Evolutionary conservation across 805 yeast species (phyloP).

Genomic region (Ogataea trehalophila): DNA sequence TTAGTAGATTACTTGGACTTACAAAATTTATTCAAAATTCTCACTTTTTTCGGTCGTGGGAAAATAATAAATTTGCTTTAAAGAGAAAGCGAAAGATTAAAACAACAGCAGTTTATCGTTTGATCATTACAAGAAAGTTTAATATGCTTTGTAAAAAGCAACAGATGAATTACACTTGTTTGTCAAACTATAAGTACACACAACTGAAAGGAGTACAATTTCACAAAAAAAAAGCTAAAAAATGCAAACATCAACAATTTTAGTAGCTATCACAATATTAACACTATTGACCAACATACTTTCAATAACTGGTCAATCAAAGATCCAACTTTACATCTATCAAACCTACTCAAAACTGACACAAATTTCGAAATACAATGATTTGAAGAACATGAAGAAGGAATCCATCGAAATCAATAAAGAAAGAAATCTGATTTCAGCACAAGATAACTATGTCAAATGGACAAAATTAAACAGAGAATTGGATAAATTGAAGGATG

Average conservation of each 20-base stretch:
- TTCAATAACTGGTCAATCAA: slow-evolving; percentile 32
- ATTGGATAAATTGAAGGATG: slow-evolving; percentile 50
- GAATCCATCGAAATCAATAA: slow-evolving; percentile 45
- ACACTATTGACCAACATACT: slow-evolving; percentile 35
- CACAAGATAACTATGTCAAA: slow-evolving; percentile 91
- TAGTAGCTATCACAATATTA: slow-evolving; percentile 31
- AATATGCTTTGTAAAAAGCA: no score
- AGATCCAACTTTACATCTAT: slow-evolving; percentile 12
- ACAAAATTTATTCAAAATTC: no score
- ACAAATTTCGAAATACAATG: slow-evolving; percentile 18
- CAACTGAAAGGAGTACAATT: no score
- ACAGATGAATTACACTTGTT: no score
- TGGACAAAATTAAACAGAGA: slow-evolving; percentile 91
- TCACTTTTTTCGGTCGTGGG: no score
- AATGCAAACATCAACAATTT: slow-evolving; percentile 26
- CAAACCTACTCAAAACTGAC: slow-evolving; percentile 18
- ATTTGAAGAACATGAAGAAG: slow-evolving; percentile 30
- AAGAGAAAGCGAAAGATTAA: no score
- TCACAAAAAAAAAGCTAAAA: no score
- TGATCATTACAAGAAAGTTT: no score
- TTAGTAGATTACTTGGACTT: no score
- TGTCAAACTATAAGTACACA: no score
- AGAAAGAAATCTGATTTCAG: slow-evolving; percentile 59
- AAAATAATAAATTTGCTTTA: no score
- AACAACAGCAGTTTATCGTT: no score